These are phyloP conservation scores for Spergularia azorica DNA, from an alignment of 179 eudicot species.

Conservation along the genomic window DNA sequence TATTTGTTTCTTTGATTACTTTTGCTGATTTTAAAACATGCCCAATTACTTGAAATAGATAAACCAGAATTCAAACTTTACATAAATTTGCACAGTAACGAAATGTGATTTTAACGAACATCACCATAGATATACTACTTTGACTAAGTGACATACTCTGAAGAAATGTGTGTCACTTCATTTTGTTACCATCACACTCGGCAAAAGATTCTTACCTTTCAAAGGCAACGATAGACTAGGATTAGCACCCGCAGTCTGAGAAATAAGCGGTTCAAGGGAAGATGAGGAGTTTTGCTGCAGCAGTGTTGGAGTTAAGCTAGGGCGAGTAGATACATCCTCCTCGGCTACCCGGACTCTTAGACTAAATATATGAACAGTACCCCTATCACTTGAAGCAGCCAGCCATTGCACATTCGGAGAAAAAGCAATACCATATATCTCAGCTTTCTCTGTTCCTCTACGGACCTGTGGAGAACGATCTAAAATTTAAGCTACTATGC, in stretches of 20 bases:
- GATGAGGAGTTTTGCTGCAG: slow-evolving; percentile 68
- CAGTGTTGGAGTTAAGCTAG: slow-evolving; percentile 47
- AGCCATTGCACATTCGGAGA: slow-evolving; percentile 88
- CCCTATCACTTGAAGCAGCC: slow-evolving; percentile 94
- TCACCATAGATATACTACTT: neutral
- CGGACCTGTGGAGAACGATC: slow-evolving; percentile 57
- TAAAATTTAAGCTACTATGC: too few species aligned
- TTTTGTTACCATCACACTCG: neutral
- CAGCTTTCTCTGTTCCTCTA: slow-evolving; percentile 87
- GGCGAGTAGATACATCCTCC: slow-evolving; percentile 57
- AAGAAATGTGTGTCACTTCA: neutral
- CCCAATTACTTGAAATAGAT: too few species aligned
- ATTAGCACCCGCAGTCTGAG: slow-evolving; percentile 61
- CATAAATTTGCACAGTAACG: neutral
- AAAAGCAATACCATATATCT: slow-evolving; percentile 76
- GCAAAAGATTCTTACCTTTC: slow-evolving; percentile 52
- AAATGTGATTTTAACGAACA: neutral
- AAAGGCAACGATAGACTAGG: slow-evolving; percentile 69
- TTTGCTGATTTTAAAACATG: too few species aligned
- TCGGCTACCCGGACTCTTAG: slow-evolving; percentile 86
- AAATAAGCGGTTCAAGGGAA: slow-evolving; percentile 69
- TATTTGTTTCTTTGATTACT: too few species aligned
- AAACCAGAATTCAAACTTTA: neutral
- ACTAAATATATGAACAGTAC: slow-evolving; percentile 87
- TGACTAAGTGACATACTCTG: neutral